A percentile compares a stretch with the other conserved stretches of the same genome.
Conservation (phyloP, 257 asterid species). For the Lycium ferocissimum region DNA sequence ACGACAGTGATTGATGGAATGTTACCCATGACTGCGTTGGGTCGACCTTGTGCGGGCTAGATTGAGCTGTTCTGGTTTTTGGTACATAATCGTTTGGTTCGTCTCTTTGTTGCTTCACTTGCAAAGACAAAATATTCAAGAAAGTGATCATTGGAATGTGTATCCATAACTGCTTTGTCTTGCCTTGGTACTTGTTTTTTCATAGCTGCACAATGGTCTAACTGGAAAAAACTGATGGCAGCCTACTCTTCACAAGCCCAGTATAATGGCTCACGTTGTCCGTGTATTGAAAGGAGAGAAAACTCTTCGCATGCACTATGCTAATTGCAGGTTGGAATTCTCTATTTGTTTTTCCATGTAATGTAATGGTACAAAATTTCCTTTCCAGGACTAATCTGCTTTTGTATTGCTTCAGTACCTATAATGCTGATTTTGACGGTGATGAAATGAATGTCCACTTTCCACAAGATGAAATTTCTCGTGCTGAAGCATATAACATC, state of each 20-base stretch:
- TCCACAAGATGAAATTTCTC: constrained; percentile 99
- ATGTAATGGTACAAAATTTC: constrained; percentile 31
- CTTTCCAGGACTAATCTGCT: too few relatives aligned
- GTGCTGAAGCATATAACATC: constrained; percentile 97
- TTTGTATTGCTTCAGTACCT: constrained; percentile 90
- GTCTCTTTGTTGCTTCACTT: constrained; percentile 3
- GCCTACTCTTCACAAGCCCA: constrained; percentile 99
- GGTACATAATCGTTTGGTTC: not conserved
- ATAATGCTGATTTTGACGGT: constrained; percentile 99
- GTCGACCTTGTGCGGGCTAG: too few relatives aligned
- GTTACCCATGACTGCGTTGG: not conserved
- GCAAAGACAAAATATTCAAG: not conserved
- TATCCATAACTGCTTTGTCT: constrained; percentile 26
- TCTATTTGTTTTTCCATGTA: constrained; percentile 8
- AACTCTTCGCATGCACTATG: constrained; percentile 99
- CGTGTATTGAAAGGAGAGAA: constrained; percentile 96
- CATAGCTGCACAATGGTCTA: constrained; percentile 32
- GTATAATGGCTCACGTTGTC: constrained; percentile 98
- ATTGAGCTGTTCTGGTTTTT: not conserved
- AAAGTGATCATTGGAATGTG: not conserved
- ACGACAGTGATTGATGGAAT: not conserved
- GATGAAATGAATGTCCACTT: constrained; percentile 99
- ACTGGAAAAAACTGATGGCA: constrained; percentile 43
- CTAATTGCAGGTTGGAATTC: constrained; percentile 92
- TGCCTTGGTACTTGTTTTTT: constrained; percentile 12